Evolutionary conservation across 495 filamentous ascomycete genomes (phyloP).

Genomic region (Letharia lupina): DNA sequence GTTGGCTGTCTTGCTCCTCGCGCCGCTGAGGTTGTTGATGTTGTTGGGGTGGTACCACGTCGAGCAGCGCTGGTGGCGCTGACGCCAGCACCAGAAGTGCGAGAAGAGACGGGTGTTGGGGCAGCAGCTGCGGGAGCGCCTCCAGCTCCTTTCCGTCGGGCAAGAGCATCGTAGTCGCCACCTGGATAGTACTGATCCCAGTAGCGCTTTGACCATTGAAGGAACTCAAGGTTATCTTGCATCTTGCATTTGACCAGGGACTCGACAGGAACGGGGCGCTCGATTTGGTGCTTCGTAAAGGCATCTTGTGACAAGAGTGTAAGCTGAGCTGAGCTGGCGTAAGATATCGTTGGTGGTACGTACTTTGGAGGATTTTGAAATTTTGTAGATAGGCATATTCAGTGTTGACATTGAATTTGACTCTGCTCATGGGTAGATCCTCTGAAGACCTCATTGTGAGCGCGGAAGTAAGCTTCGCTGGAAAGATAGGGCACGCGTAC

Average conservation of each 20-base stretch:
- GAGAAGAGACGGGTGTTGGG: conserved; percentile 36
- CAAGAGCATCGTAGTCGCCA: conserved; percentile 87
- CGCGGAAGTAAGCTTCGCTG: background rate
- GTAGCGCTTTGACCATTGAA: conserved; percentile 91
- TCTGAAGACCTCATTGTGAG: conserved; percentile 35
- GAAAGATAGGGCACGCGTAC: conserved; percentile 37
- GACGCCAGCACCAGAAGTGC: conserved; percentile 31
- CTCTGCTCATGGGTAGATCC: conserved; percentile 90
- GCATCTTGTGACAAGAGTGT: conserved; percentile 46
- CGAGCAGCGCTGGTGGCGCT: conserved; percentile 50
- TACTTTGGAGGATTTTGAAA: conserved; percentile 94
- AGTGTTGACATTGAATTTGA: conserved; percentile 95
- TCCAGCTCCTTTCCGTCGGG: conserved; percentile 70
- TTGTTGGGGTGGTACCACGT: conserved; percentile 68
- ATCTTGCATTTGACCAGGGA: conserved; percentile 94
- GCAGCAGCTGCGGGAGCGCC: conserved; percentile 44
- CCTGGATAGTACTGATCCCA: conserved; percentile 98
- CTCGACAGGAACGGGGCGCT: conserved; percentile 81
- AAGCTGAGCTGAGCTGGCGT: conserved; percentile 10
- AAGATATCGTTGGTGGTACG: conserved; percentile 29
- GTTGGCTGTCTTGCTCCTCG: conserved; percentile 38
- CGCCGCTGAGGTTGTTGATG: conserved; percentile 44
- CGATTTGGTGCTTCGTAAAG: conserved; percentile 77
- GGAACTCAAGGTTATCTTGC: conserved; percentile 99
- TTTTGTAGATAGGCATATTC: conserved; percentile 98